Percentiles rank a stretch among this genome's conserved stretches.
Evolutionary conservation across 768 basidiomycete species (phyloP).

Genomic region (Coprinopsis cinerea): DNA sequence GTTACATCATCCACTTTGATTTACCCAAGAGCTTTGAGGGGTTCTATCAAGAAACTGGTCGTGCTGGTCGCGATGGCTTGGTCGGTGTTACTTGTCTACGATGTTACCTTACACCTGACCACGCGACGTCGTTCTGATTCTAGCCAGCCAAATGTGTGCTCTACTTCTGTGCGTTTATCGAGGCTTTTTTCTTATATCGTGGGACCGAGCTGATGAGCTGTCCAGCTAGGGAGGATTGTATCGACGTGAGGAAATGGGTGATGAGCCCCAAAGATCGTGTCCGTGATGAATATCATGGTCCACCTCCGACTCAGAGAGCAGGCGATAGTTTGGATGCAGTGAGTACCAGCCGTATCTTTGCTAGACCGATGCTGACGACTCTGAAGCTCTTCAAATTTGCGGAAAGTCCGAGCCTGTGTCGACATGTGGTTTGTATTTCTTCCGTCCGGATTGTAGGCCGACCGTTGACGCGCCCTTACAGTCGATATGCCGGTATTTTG

Average conservation of each 20-base stretch:
- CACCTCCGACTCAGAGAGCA: conserved; percentile 63
- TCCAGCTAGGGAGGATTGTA: conserved; percentile 70
- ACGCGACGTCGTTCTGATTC: too few species aligned
- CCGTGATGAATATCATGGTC: conserved; percentile 41
- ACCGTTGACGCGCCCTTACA: not conserved
- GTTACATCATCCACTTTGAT: conserved; percentile 29
- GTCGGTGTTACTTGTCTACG: conserved; percentile 35
- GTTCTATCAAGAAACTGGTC: conserved; percentile 86
- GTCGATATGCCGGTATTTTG: conserved; percentile 74
- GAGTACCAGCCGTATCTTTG: conserved; percentile 19
- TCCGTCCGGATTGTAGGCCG: not conserved
- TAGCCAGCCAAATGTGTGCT: conserved; percentile 78
- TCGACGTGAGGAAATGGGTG: conserved; percentile 50
- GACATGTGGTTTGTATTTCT: conserved; percentile 57
- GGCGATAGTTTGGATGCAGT: conserved; percentile 61
- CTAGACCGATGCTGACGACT: not conserved
- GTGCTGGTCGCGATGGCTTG: conserved; percentile 73
- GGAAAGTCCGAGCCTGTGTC: conserved; percentile 53
- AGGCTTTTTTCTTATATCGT: not conserved
- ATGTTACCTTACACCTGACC: not conserved
- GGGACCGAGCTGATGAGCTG: too few species aligned
- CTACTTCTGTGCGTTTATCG: conserved; percentile 61
- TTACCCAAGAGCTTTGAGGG: conserved; percentile 33
- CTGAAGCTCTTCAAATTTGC: conserved; percentile 40
- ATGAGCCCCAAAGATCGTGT: conserved; percentile 39